These are phyloP conservation scores for Astragalus membranaceus DNA, from an alignment of 306 rosid genomes.

Conservation along the genomic window DNA sequence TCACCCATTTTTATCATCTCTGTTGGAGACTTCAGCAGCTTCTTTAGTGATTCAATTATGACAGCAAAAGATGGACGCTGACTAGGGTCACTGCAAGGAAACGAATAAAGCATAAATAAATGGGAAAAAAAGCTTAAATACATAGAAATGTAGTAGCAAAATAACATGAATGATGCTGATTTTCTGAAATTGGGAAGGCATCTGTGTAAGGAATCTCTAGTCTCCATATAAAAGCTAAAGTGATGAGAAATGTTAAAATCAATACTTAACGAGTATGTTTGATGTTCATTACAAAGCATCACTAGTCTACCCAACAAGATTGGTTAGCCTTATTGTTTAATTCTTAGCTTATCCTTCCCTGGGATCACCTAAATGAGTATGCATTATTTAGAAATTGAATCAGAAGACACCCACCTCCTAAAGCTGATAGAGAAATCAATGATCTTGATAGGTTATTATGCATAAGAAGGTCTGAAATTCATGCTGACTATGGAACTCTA, in stretches of 20 bases:
- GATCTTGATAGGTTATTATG: neutral
- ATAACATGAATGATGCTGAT: neutral
- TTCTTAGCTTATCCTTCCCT: neutral
- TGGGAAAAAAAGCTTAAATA: neutral
- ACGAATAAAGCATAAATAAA: slow-evolving; percentile 17
- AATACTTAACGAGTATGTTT: neutral
- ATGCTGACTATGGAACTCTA: neutral
- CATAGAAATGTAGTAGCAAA: neutral
- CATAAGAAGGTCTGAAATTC: neutral
- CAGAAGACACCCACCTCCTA: neutral
- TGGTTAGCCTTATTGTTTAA: neutral
- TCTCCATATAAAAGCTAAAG: neutral
- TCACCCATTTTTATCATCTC: slow-evolving; percentile 58
- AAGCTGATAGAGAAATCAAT: neutral
- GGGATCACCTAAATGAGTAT: neutral
- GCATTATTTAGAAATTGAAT: neutral
- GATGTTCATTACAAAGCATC: neutral
- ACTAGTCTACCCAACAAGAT: neutral
- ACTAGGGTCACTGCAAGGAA: slow-evolving; percentile 59
- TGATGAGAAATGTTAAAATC: neutral
- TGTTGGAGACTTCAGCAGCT: slow-evolving; percentile 73
- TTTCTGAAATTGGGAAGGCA: neutral
- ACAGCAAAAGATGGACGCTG: slow-evolving; percentile 63
- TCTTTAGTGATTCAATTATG: slow-evolving; percentile 78
- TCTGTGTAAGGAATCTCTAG: neutral